Percentiles rank a stretch among this genome's conserved stretches.
Evolutionary conservation across 106 monocot genomes (phyloP).

Genomic region (Dendrobium huoshanense): DNA sequence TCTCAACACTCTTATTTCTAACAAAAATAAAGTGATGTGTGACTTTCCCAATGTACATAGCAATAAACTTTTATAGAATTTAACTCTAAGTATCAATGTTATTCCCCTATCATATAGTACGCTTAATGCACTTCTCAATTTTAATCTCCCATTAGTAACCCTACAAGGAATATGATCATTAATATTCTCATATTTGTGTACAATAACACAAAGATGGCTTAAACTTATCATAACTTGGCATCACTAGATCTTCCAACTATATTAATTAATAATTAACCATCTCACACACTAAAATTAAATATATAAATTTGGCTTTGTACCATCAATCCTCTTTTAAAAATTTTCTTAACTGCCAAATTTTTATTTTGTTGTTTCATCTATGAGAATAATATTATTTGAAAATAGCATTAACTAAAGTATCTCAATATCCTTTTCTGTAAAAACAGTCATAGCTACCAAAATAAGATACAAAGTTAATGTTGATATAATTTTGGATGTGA

Average conservation of each 20-base stretch:
- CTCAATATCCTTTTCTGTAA: neutral
- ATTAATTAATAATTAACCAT: neutral
- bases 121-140: neutral
- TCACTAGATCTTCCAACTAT: neutral
- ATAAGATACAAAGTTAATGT: neutral
- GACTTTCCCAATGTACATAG: neutral
- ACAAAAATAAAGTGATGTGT: neutral
- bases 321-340: neutral
- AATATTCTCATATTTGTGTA: neutral
- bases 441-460: neutral
- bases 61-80: neutral
- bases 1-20: neutral
- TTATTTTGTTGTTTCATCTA: neutral
- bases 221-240: neutral
- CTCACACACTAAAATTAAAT: neutral
- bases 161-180: neutral
- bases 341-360: neutral
- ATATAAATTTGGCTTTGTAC: neutral
- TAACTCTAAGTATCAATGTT: neutral
- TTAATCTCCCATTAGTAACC: neutral
- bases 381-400: neutral
- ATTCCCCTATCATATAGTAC: neutral
- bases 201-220: neutral
- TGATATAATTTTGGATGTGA: neutral
- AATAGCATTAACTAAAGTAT: neutral